Evolutionary conservation across 768 basidiomycete species (phyloP), one percentile per base, ranked within the genome.

Genomic region (Daedaleopsis sinensis): DNA sequence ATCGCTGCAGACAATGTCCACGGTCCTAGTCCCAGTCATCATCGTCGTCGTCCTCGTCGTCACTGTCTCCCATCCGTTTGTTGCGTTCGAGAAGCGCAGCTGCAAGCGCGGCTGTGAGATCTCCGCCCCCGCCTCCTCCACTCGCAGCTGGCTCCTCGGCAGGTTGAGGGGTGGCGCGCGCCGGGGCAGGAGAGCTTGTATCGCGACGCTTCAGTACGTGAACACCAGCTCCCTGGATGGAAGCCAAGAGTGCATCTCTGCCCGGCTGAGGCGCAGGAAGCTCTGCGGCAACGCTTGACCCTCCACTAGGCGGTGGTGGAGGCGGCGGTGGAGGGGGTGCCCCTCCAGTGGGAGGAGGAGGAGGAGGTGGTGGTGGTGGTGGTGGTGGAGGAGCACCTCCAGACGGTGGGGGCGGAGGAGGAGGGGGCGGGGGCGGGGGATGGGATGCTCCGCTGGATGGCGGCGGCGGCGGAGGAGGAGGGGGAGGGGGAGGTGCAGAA

Each of bases 1-100:
- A 21, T 23, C 19, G 47, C 7, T 8, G 21, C 23, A 24, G 47
- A 11, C 47, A 11, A n/a, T 10, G 21, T 23, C 21, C 23, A 23
- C 11, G 23, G 21, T 23, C 13, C 47, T 56, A 71, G 48, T 73
- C 70, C 72, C 72, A 73, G 18, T 69, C 69, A 46, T 75, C 74
- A 35, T 75, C 74, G 11, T 74, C 72, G 3, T 75, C 71, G 6
- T 73, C 75, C 32, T 75, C 75, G 7, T 74, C 72, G 35, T 72
- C 72, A 68, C 90, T 91, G 66, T 94, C 93, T 2, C 91, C 94
- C 66, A 96, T 77, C 69, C 91, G 89, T 77, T 91, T 93, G 71
- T 92, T 96, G 66, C 95, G 78, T 71, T 89, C 85, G 67, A 88
- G 76, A 63, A 98, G 74, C 1, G 94, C 94, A 52, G 86, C 90